Conservation (phyloP, 1,139 yeast species). For the Geotrichum candidum region DNA sequence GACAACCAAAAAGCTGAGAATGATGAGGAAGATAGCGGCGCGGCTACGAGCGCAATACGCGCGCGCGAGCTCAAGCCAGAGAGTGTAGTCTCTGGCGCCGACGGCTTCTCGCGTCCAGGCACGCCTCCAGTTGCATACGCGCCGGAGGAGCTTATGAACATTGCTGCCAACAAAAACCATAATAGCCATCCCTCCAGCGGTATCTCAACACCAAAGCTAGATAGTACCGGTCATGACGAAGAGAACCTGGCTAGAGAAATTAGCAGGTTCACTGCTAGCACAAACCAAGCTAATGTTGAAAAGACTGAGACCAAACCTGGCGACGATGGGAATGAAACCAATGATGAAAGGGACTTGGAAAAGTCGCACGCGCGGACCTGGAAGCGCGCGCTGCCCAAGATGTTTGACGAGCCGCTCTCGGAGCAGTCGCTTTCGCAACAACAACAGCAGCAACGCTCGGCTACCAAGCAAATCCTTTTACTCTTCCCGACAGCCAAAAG, state of each 20-base stretch:
- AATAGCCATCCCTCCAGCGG: not conserved
- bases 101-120: conserved; percentile 24
- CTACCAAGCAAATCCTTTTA: not conserved
- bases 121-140: conserved; percentile 25
- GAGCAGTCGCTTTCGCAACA: not conserved
- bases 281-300: not conserved
- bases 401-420: not conserved
- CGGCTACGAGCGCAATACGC: not conserved
- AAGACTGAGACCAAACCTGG: not conserved
- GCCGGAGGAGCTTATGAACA: conserved; percentile 23
- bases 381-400: conserved; percentile 13
- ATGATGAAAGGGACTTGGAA: not conserved
- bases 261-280: not conserved
- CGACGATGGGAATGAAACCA: not conserved
- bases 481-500: not conserved
- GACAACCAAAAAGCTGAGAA: not conserved
- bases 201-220: not conserved
- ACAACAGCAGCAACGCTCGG: not conserved
- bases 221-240: not conserved
- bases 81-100: conserved; percentile 7
- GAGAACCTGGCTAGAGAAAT: not conserved
- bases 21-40: not conserved
- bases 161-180: conserved; percentile 10
- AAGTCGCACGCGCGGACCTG: conserved; percentile 14
- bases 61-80: not conserved